phyloP scores from a whole-genome alignment of 257 asterid genomes.

The Rauvolfia tetraphylla region DNA sequence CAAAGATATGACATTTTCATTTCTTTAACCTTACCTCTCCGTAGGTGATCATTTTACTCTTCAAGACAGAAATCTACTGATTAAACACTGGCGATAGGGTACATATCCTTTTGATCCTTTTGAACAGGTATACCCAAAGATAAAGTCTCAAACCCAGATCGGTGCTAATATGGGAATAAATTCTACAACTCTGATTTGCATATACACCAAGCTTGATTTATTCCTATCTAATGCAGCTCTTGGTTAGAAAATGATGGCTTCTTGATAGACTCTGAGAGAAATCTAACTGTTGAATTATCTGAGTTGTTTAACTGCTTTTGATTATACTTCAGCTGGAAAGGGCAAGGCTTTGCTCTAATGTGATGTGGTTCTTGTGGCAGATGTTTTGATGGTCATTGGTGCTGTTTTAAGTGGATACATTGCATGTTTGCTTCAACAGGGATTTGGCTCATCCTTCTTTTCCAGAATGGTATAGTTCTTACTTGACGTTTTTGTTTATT shows the following conservation, averaged over 20 bases:
- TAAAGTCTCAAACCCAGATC: not conserved
- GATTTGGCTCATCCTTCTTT: constrained; percentile 71
- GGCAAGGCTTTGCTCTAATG: constrained; percentile 11
- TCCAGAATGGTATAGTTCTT: constrained; percentile 47
- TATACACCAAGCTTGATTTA: not conserved
- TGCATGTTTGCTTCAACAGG: constrained; percentile 76
- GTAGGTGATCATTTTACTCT: not conserved
- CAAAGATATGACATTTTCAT: not conserved
- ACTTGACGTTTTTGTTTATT: not conserved
- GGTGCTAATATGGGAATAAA: not conserved
- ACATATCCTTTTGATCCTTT: not conserved
- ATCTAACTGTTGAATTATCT: not conserved
- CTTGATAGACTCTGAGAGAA: not conserved
- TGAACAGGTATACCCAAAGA: not conserved
- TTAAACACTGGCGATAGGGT: not conserved
- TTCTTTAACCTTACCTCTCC: no score
- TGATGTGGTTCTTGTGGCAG: constrained; percentile 42
- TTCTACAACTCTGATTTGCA: not conserved
- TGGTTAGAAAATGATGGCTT: not conserved
- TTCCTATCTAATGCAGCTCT: not conserved
- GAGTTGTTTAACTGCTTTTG: not conserved
- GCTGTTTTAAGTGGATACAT: constrained; percentile 72
- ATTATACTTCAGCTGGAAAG: not conserved
- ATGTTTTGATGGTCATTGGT: constrained; percentile 82
- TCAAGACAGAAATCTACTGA: not conserved